These are phyloP conservation scores for Neostapfia colusana DNA, from an alignment of 176 grass and related monocot genomes.

Conservation along the genomic window DNA sequence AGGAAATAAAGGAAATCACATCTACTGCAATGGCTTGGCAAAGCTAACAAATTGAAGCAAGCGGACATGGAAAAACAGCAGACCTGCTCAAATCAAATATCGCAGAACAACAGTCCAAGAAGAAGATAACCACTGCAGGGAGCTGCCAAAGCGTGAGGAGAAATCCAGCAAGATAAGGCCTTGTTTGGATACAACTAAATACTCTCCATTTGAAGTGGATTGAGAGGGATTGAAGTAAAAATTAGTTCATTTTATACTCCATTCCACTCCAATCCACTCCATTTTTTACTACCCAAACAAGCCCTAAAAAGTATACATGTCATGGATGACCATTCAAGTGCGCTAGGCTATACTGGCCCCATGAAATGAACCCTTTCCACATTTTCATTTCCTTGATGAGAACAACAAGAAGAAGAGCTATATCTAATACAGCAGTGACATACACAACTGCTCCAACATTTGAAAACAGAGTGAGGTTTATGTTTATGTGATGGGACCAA, in stretches of 20 bases:
- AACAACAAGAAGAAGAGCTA: neutral
- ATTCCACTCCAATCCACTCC: too few relatives aligned
- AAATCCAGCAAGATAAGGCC: constrained; percentile 38
- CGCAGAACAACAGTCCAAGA: constrained; percentile 4
- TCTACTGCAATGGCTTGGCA: neutral
- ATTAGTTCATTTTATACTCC: too few relatives aligned
- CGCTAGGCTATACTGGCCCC: neutral
- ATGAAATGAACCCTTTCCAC: neutral
- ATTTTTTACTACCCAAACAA: too few relatives aligned
- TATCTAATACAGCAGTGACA: neutral
- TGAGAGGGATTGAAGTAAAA: too few relatives aligned
- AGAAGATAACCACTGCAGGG: constrained; percentile 26
- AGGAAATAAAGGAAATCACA: neutral
- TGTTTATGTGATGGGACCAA: neutral
- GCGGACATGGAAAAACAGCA: constrained; percentile 24
- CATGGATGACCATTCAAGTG: constrained; percentile 5
- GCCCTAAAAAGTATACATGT: constrained; percentile 26
- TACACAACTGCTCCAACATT: neutral
- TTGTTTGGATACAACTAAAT: too few relatives aligned
- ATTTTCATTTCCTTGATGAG: neutral
- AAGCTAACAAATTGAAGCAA: neutral
- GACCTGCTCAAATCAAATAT: neutral
- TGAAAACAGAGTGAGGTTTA: neutral
- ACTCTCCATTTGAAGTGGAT: too few relatives aligned
- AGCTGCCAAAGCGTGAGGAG: constrained; percentile 22